Evolutionary conservation across 306 rosid genomes (phyloP), one percentile per base, ranked within the genome.

Genomic region (Datisca glomerata): DNA sequence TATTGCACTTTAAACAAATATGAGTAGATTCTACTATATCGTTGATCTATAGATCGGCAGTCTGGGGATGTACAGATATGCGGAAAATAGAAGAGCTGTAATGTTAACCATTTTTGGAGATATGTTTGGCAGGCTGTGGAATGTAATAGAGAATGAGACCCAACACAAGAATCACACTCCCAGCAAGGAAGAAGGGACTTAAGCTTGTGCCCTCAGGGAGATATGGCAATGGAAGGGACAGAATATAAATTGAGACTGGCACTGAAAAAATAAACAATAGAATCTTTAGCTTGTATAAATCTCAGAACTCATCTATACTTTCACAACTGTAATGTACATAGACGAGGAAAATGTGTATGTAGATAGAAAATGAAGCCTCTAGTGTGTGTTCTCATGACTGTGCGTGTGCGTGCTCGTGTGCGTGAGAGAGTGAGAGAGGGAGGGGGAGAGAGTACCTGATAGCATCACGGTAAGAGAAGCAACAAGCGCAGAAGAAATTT

Each of bases 211-310:
- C 70, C 31, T 33, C 59, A 1, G 74, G 72, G 58, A 86, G 81
- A 73, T 73, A 86, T 36, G 96, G 96, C 71, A 86, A 56, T 44
- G 87, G 93, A 35, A 68, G 75, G 37, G 96, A 79, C 53, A 82
- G 93, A 49, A 76, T 45, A 45, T 63, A 81, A 51, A 86, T 74
- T 29, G 94, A 68, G 53, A 79, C 44, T 5, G 96, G 94, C 70
- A 82, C 96, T 86, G 85, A 79, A 78, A 57, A 2, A 61, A 60
- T 18, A 28, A 44, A 31, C 31, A 61, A 16, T 43, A 62, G 18
- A 50, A 44, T 18, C 21, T 11, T 14, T 65, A 16, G 23, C 35
- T 38, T 24, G n/a, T 31, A 33, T 40, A 18, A 22, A 14, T 29
- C 49, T 12, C 10, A 32, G 4, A 47, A 17, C 31, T 18, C 24